phyloP scores from a whole-genome alignment of 768 basidiomycete genomes.

The Leccinum boreale region DNA sequence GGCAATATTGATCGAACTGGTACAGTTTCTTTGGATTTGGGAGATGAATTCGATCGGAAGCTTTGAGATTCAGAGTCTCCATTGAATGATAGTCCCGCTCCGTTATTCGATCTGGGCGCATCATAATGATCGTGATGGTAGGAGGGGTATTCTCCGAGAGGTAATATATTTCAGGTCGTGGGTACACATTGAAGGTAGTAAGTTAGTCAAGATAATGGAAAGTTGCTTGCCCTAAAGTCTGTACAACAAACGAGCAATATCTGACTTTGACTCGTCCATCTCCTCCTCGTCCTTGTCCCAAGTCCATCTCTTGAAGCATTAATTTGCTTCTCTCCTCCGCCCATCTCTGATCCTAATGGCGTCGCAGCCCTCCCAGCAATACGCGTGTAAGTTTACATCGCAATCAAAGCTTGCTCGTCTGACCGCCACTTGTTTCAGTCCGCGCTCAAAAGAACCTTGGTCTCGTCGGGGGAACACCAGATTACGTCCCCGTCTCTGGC shows the following conservation, averaged over 20 bases:
- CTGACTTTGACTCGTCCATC: constrained; percentile 26
- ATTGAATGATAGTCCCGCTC: background rate
- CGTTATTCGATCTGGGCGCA: background rate
- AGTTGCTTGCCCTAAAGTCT: constrained; percentile 20
- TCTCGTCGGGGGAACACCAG: constrained; percentile 78
- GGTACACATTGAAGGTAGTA: background rate
- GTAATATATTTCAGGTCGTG: background rate
- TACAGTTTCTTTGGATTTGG: too few species aligned
- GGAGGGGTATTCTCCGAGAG: too few species aligned
- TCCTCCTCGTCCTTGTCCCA: constrained; percentile 9
- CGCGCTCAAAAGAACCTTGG: constrained; percentile 94
- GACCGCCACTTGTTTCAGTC: constrained; percentile 37
- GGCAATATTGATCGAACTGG: too few species aligned
- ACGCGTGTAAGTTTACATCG: constrained; percentile 63
- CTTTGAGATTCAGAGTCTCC: too few species aligned
- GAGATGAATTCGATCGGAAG: too few species aligned
- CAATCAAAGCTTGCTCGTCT: constrained; percentile 11
- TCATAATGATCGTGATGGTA: too few species aligned
- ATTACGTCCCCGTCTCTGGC: constrained; percentile 61
- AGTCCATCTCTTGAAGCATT: constrained; percentile 60
- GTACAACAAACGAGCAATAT: background rate
- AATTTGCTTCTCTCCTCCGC: constrained; percentile 63
- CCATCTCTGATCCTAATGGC: constrained; percentile 47
- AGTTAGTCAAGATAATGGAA: background rate
- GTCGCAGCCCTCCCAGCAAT: constrained; percentile 75